Evolutionary conservation across 2,329 filamentous ascomycete genomes (phyloP), one percentile per base, ranked within the genome.

Genomic region (Aspergillus niger): DNA sequence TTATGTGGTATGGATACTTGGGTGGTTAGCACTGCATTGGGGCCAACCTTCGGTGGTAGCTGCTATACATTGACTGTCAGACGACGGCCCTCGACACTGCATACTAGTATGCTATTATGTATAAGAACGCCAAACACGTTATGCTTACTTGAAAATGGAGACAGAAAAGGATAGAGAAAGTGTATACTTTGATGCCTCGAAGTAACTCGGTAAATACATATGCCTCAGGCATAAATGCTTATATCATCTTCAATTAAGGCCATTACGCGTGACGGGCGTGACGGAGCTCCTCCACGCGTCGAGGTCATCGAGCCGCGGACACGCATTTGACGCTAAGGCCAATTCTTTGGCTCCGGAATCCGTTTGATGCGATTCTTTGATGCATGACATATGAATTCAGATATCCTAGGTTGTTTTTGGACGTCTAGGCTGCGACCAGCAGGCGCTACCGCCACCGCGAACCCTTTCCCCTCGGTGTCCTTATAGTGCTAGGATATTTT

Each of bases 231-330:
- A 17, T 1, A 17, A n/a, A 38, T 17, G 53, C 36, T 55, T 55
- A 55, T 44, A 24, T 55, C 41, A 55, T 28, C 53, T 15, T 36
- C 8, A 28, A 43, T 60, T 55, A 44, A 48, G 41, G 13, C 15
- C 13, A 36, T 28, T 28, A 59, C 44, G 41, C 44, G 53, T 39
- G 73, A 72, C 72, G 32, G 32, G 70, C 41, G 41, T 24, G 20
- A 44, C 41, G 41, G 41, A 44, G 69, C 57, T 50, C 49, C 58
- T 50, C 47, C 58, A 73, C 74, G 74, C 74, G 74, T 75, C 72
- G 65, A 74, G 70, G 66, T 71, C 54, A 62, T 47, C 44, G 57
- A 58, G 63, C 43, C 62, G 61, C 61, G 64, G 63, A 67, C 56
- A 48, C 44, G 24, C 44, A 50, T 57, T 51, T 50, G 61, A 50